Evolutionary conservation across 2,329 filamentous ascomycete species (phyloP).

Genomic region (Rutstroemia sp.): DNA sequence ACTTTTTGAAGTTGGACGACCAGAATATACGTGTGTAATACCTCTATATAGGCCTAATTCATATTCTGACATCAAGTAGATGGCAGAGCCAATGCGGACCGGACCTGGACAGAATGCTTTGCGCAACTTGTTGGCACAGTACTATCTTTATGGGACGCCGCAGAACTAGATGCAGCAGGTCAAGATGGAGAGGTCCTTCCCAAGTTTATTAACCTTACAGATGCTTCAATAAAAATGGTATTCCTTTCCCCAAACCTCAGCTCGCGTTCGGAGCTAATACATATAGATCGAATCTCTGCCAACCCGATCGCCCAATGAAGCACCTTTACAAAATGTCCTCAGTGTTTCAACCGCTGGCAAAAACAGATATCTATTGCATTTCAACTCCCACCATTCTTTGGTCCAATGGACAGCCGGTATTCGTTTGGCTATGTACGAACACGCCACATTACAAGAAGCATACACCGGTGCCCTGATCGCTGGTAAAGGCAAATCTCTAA

Average conservation of each 20-base stretch:
- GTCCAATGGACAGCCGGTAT: slow-evolving; percentile 96
- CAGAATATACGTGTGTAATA: slow-evolving; percentile 72
- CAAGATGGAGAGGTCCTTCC: slow-evolving; percentile 79
- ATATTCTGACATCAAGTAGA: slow-evolving; percentile 46
- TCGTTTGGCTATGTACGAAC: slow-evolving; percentile 87
- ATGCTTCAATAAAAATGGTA: slow-evolving; percentile 98
- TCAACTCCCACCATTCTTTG: slow-evolving; percentile 88
- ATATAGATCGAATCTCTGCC: slow-evolving; percentile 78
- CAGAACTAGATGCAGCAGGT: slow-evolving; percentile 80
- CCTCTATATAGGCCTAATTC: neutral
- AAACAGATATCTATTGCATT: slow-evolving; percentile 92
- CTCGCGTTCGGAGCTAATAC: slow-evolving; percentile 15
- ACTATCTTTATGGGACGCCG: slow-evolving; percentile 90
- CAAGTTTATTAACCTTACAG: slow-evolving; percentile 92
- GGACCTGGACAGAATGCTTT: slow-evolving; percentile 94
- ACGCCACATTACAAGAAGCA: slow-evolving; percentile 86
- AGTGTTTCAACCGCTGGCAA: slow-evolving; percentile 93
- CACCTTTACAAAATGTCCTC: slow-evolving; percentile 86
- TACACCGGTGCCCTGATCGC: slow-evolving; percentile 95
- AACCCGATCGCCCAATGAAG: slow-evolving; percentile 67
- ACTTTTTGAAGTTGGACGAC: slow-evolving; percentile 94
- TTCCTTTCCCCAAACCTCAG: slow-evolving; percentile 14
- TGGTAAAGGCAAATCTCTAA: slow-evolving; percentile 81
- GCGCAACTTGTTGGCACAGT: slow-evolving; percentile 94
- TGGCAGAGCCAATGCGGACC: slow-evolving; percentile 75